A percentile compares a stretch with the other conserved stretches of the same genome.
Conservation (phyloP, 768 basidiomycete genomes). For the Mycena indigotica region DNA sequence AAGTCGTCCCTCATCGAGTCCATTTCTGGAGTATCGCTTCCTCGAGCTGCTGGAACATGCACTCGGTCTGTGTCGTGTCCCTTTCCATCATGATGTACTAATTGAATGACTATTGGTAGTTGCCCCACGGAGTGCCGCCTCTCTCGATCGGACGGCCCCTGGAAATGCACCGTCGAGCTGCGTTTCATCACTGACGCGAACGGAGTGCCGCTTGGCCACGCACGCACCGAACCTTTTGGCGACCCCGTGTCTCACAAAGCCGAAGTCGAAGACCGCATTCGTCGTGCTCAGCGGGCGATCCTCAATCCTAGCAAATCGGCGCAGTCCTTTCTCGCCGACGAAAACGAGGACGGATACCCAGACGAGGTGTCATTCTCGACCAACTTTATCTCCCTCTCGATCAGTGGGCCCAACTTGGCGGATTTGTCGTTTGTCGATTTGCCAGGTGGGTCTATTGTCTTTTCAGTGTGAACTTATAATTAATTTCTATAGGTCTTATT, state of each 20-base stretch:
- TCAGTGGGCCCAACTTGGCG: conserved; percentile 59
- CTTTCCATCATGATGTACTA: not conserved
- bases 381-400: conserved; percentile 59
- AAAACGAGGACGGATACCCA: conserved; percentile 31
- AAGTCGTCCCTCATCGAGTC: conserved; percentile 80
- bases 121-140: conserved; percentile 63
- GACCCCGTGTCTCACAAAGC: conserved; percentile 49
- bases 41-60: conserved; percentile 71
- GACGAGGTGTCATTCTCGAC: conserved; percentile 52
- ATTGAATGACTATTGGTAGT: conserved; percentile 33
- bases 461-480: not conserved
- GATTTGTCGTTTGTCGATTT: conserved; percentile 69
- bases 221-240: conserved; percentile 47
- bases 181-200: conserved; percentile 44
- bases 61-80: conserved; percentile 52
- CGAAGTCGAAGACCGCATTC: conserved; percentile 65
- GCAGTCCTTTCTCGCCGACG: conserved; percentile 41
- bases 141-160: conserved; percentile 38
- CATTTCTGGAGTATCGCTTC: conserved; percentile 71
- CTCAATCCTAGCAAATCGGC: conserved; percentile 51
- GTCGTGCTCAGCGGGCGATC: conserved; percentile 66
- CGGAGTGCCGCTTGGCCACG: conserved; percentile 42
- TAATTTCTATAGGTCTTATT: conserved; percentile 54
- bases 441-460: conserved; percentile 43
- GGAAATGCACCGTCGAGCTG: conserved; percentile 56